Evolutionary conservation across 768 basidiomycete genomes (phyloP), one percentile per base, ranked within the genome.

Genomic region (Chlorophyllum brunneum): DNA sequence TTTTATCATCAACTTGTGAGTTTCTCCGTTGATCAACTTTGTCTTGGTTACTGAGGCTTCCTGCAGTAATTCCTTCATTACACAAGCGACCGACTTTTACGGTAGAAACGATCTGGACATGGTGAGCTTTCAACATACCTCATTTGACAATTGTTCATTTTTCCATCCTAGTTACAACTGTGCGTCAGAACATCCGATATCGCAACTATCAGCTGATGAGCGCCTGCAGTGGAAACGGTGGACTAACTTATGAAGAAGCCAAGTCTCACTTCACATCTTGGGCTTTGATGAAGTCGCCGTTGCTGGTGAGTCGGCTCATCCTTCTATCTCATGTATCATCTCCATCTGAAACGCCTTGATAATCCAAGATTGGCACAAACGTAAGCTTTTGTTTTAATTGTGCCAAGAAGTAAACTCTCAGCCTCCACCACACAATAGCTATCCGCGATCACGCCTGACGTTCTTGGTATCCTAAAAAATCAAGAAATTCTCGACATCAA

Each of bases 261-360:
- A 85, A 85, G 63, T 75, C 82, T 2, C 85, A 86, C 61, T 87
- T 86, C 61, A 85, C 83, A 0, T 82, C 81, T 0, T 86, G 84
- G 85, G 82, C 82, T 24, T 66, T 86, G 29, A 77, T 85, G 79
- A 86, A 85, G 60, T 81, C 80, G 0, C 84, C 85, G 3, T 71
- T 86, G 11, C 67, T 86, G 43, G 79, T 85, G 49, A 77, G 68
- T 43, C 36, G 60, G 56, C 2, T 40, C 13, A 4, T 27, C 29
- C 43, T 22, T 22, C 20, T 48, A 29, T 18, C 13, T 27, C 37
- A 53, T 39, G 16, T 48, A 29, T 45, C 46, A 37, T 40, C 26
- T 31, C 42, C 16, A 52, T 9, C 31, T 46, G 22, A 23, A 43
- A 52, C 44, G 5, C 22, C 37, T 42, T 29, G 5, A 42, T 15